Evolutionary conservation across 768 basidiomycete species (phyloP).

Genomic region (Tylopilus cervinicoccineus): DNA sequence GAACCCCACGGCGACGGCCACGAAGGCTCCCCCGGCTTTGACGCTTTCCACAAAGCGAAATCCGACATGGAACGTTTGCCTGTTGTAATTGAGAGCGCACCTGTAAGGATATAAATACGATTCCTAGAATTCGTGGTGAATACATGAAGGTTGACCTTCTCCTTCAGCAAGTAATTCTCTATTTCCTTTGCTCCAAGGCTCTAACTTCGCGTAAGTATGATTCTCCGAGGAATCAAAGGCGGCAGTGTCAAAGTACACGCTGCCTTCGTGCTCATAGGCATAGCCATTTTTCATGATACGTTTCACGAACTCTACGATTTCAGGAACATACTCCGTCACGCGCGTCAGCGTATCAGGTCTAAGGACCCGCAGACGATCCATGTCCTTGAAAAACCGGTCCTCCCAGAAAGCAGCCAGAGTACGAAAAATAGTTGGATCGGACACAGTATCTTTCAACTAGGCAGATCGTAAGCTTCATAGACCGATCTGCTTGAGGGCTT

Average conservation of each 20-base stretch:
- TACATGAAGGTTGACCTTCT: slow-evolving; percentile 62
- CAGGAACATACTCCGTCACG: slow-evolving; percentile 95
- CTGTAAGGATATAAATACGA: slow-evolving; percentile 28
- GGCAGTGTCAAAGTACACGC: slow-evolving; percentile 88
- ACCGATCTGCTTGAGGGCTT: slow-evolving; percentile 8
- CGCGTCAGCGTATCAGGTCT: slow-evolving; percentile 89
- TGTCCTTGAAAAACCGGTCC: slow-evolving; percentile 83
- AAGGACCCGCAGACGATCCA: slow-evolving; percentile 82
- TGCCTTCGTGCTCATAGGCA: slow-evolving; percentile 66
- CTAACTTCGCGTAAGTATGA: slow-evolving; percentile 90
- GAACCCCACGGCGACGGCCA: slow-evolving; percentile 96
- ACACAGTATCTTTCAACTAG: slow-evolving; percentile 75
- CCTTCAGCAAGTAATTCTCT: slow-evolving; percentile 85
- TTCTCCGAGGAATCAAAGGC: slow-evolving; percentile 72
- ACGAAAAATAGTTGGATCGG: slow-evolving; percentile 82
- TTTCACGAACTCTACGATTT: slow-evolving; percentile 88
- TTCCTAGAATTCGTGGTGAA: background rate
- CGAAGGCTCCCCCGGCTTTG: slow-evolving; percentile 92
- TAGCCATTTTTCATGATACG: slow-evolving; percentile 84
- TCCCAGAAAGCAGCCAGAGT: slow-evolving; percentile 88
- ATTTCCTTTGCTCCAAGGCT: slow-evolving; percentile 96
- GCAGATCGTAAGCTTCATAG: slow-evolving; percentile 6
- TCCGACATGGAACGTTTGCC: slow-evolving; percentile 83
- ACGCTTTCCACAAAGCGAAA: slow-evolving; percentile 98
- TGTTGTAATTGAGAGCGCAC: slow-evolving; percentile 50